These are phyloP conservation scores for Phytophthora sp. DNA, from an alignment of 352 stramenopile genomes.

Conservation along the genomic window DNA sequence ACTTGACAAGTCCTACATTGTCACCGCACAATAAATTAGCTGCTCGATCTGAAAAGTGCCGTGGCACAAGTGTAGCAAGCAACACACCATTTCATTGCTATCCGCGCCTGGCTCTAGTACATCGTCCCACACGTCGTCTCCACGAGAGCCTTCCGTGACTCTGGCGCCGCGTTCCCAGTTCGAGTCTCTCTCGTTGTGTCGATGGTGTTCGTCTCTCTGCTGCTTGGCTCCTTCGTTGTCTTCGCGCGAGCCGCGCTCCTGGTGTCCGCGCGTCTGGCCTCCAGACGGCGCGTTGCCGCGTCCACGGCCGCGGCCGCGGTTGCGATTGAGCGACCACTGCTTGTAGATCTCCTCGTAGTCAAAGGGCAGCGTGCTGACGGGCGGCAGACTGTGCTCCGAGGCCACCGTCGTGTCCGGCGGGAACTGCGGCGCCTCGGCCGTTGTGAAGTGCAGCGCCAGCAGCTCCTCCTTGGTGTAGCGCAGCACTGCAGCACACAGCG, in stretches of 20 bases:
- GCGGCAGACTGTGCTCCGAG: slow-evolving; percentile 68
- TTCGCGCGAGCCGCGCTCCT: slow-evolving; percentile 57
- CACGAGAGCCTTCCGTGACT: slow-evolving; percentile 35
- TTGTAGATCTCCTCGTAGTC: slow-evolving; percentile 91
- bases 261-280: slow-evolving; percentile 32
- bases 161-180: slow-evolving; percentile 67
- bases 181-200: slow-evolving; percentile 50
- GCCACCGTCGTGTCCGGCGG: slow-evolving; percentile 69
- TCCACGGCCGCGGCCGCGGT: slow-evolving; percentile 74
- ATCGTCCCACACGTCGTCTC: slow-evolving; percentile 83
- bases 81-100: slow-evolving; percentile 68
- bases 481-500: no score
- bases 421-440: slow-evolving; percentile 52
- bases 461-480: slow-evolving; percentile 86
- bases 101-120: slow-evolving; percentile 54
- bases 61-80: not conserved
- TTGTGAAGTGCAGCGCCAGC: slow-evolving; percentile 72
- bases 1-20: slow-evolving; percentile 69
- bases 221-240: slow-evolving; percentile 61
- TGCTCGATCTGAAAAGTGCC: not conserved
- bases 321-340: slow-evolving; percentile 84
- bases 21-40: not conserved
- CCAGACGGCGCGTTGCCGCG: slow-evolving; percentile 44
- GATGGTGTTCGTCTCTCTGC: slow-evolving; percentile 27
- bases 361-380: slow-evolving; percentile 78